Conservation (phyloP, 768 basidiomycete species). For the Agaricus blazei region DNA sequence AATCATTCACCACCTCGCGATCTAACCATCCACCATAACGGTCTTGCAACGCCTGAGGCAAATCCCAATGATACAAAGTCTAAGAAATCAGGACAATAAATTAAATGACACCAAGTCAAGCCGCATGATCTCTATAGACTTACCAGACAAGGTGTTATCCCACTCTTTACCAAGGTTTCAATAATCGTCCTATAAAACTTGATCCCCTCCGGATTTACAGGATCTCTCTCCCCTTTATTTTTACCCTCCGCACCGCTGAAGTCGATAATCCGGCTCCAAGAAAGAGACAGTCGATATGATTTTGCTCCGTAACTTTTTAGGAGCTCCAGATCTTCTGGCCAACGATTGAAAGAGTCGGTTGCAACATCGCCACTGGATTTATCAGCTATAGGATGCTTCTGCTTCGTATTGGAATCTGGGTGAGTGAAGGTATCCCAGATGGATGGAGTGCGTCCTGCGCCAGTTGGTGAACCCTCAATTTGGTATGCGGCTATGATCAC, state of each 20-base stretch:
- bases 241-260: slow-evolving; percentile 13
- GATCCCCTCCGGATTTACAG: slow-evolving; percentile 60
- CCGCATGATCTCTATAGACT: neutral
- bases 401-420: slow-evolving; percentile 20
- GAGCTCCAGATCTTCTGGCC: slow-evolving; percentile 61
- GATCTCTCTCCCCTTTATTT: slow-evolving; percentile 42
- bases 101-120: too few relatives aligned
- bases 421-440: slow-evolving; percentile 75
- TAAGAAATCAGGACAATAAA: slow-evolving; percentile 16
- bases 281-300: slow-evolving; percentile 68
- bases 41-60: slow-evolving; percentile 67
- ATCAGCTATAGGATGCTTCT: slow-evolving; percentile 49
- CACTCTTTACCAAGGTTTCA: slow-evolving; percentile 53
- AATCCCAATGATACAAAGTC: slow-evolving; percentile 77
- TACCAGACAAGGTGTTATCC: slow-evolving; percentile 62
- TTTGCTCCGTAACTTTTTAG: slow-evolving; percentile 61
- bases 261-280: slow-evolving; percentile 72
- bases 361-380: slow-evolving; percentile 61
- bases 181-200: slow-evolving; percentile 63
- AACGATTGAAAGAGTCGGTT: slow-evolving; percentile 62
- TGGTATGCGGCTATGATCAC: slow-evolving; percentile 53
- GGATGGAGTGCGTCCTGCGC: slow-evolving; percentile 53
- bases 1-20: slow-evolving; percentile 60
- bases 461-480: slow-evolving; percentile 61
- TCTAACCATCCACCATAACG: slow-evolving; percentile 76